Conservation (phyloP, 1,284 basidiomycete genomes). For the Grifola frondosa region DNA sequence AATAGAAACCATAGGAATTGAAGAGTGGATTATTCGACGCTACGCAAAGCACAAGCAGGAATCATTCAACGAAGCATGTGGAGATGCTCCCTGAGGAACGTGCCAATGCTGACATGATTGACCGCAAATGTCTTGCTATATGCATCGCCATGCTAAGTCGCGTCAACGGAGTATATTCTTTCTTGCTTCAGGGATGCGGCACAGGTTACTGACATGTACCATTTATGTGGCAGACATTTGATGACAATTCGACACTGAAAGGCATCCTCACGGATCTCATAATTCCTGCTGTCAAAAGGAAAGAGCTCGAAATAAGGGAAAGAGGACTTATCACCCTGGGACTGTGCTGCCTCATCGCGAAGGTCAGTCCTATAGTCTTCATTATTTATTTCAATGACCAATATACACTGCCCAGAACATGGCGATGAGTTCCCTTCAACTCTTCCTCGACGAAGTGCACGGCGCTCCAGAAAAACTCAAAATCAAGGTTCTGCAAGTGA, state of each 20-base stretch:
- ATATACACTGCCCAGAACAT: slow-evolving; percentile 54
- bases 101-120: slow-evolving; percentile 63
- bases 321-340: slow-evolving; percentile 83
- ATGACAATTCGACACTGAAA: slow-evolving; percentile 89
- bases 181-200: too few relatives aligned
- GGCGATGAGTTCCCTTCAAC: slow-evolving; percentile 84
- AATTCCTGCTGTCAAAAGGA: slow-evolving; percentile 83
- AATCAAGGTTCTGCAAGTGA: slow-evolving; percentile 75
- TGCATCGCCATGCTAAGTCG: slow-evolving; percentile 87
- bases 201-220: too few relatives aligned
- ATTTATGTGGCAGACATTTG: slow-evolving; percentile 82
- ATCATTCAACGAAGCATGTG: neutral
- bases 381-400: neutral
- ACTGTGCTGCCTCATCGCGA: slow-evolving; percentile 84
- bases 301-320: slow-evolving; percentile 79
- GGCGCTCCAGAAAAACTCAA: slow-evolving; percentile 76
- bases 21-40: slow-evolving; percentile 4
- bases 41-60: slow-evolving; percentile 5
- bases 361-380: slow-evolving; percentile 37
- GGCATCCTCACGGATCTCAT: slow-evolving; percentile 87
- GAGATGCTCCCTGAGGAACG: slow-evolving; percentile 57
- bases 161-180: slow-evolving; percentile 71
- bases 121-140: slow-evolving; percentile 75
- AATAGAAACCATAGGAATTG: too few relatives aligned
- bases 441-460: slow-evolving; percentile 84